These are phyloP conservation scores for Fusarium bulbicola DNA, from an alignment of 2,329 filamentous ascomycete genomes.

Conservation along the genomic window DNA sequence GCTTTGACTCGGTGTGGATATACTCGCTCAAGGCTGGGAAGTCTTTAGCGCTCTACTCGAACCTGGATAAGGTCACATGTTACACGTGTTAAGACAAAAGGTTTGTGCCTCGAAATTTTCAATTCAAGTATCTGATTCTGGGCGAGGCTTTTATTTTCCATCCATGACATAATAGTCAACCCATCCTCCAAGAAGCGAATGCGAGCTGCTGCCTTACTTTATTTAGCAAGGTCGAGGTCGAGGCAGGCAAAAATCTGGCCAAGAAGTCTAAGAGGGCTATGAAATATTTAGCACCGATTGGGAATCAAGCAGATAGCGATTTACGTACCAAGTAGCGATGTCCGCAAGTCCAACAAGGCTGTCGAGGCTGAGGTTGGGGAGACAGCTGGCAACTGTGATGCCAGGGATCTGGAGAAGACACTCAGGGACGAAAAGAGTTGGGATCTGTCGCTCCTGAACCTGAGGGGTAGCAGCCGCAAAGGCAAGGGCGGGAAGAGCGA, in stretches of 20 bases:
- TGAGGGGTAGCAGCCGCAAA: not conserved
- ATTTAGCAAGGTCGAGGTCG: no score
- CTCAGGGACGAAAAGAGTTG: fast-evolving
- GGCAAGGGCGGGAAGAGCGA: not conserved
- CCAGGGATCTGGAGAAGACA: not conserved
- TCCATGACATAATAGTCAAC: not conserved
- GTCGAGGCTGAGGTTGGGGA: not conserved
- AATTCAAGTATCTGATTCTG: not conserved
- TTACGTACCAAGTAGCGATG: no score
- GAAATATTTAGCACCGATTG: no score
- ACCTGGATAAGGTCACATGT: not conserved
- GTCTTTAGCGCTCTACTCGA: fast-evolving
- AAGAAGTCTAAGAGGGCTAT: not conserved
- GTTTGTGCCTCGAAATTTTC: not conserved
- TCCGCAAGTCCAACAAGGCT: not conserved
- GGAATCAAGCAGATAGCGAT: no score
- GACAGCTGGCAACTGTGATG: fast-evolving
- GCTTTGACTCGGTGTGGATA: not conserved
- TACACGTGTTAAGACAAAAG: fast-evolving
- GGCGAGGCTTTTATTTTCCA: not conserved
- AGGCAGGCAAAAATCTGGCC: no score
- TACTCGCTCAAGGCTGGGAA: not conserved
- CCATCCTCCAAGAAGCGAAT: not conserved
- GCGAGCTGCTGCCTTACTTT: no score
- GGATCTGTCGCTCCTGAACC: not conserved